Evolutionary conservation across 352 stramenopile species (phyloP), one percentile per base, ranked within the genome.

Genomic region (Pythium rhizo-oryzae): DNA sequence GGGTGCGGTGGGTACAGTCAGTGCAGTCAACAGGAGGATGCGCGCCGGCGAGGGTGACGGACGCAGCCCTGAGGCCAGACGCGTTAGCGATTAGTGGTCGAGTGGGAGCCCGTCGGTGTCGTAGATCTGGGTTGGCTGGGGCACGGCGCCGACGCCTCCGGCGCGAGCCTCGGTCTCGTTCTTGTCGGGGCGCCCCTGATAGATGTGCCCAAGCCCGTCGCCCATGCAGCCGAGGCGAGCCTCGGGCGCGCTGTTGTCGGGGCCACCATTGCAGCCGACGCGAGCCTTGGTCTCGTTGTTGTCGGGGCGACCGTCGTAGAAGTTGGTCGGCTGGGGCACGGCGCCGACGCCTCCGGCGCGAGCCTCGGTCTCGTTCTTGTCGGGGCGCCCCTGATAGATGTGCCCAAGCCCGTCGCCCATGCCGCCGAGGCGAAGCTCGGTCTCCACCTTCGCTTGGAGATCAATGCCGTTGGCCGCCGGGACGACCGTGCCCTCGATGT

Each of bases 51-150:
- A 33, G 28, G 28, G 28, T 33, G 28, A 33, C 28, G 28, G 28
- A 7, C 28, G 28, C 28, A 33, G 28, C 28, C n/a, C 28, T 33
- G 28, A 33, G 28, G 28, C 28, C 28, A 33, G 28, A 33, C 3
- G 28, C 28, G 28, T 33, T 33, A 2, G 28, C 2, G 28, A 33
- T 33, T 50, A 60, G 55, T 62, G 55, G 39, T 62, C 21, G 24
- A 67, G 59, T 5, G 33, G 37, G 41, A 67, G 60, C 11, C 37
- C 60, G 21, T 67, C 37, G n/a, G 28, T 21, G 23, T 59, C 60
- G 33, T 52, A n/a, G 28, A 49, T n/a, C 19, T 46, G 18, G 24
- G 51, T 58, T 44, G 15, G 18, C 28, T 5, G 1, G 44, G 44
- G 23, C 44, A 30, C 52, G 7, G n/a, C 53, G 35, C 3, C 5